phyloP scores from a whole-genome alignment of 441 rosid genomes.

The Bruguiera hainesii region DNA sequence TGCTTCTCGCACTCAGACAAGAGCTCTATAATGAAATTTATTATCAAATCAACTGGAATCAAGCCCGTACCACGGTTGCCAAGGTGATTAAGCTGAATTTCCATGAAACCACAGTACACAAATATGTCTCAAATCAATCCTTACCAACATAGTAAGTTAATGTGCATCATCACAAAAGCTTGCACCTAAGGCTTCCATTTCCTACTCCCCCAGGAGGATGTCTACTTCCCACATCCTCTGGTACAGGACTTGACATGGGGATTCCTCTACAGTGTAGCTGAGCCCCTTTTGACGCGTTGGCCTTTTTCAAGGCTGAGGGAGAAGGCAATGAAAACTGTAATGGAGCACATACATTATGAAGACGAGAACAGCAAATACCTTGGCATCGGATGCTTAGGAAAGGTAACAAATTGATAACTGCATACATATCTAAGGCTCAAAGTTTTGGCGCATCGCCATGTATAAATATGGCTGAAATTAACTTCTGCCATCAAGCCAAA shows the following conservation, averaged over 20 bases:
- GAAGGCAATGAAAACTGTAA: slow-evolving; percentile 44
- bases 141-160: background rate
- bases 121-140: background rate
- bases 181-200: too few relatives aligned
- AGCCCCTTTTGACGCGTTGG: slow-evolving; percentile 58
- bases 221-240: slow-evolving; percentile 45
- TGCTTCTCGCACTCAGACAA: slow-evolving; percentile 37
- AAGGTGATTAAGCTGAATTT: slow-evolving; percentile 28
- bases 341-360: slow-evolving; percentile 75
- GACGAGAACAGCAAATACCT: slow-evolving; percentile 70
- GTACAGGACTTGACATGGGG: slow-evolving; percentile 51
- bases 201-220: slow-evolving; percentile 43
- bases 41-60: slow-evolving; percentile 48
- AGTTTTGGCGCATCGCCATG: too few relatives aligned
- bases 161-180: background rate
- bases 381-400: slow-evolving; percentile 74
- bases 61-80: slow-evolving; percentile 38
- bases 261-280: slow-evolving; percentile 35
- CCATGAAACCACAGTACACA: background rate
- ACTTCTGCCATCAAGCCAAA: too few relatives aligned
- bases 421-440: too few relatives aligned
- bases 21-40: slow-evolving; percentile 49
- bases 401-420: slow-evolving; percentile 37
- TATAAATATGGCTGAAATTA: too few relatives aligned
- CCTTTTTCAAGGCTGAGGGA: slow-evolving; percentile 79